A percentile compares a stretch with the other conserved stretches of the same genome.
These are phyloP conservation scores for Musa schizocarpa DNA, from an alignment of 176 grass and related monocot genomes.

Conservation along the genomic window DNA sequence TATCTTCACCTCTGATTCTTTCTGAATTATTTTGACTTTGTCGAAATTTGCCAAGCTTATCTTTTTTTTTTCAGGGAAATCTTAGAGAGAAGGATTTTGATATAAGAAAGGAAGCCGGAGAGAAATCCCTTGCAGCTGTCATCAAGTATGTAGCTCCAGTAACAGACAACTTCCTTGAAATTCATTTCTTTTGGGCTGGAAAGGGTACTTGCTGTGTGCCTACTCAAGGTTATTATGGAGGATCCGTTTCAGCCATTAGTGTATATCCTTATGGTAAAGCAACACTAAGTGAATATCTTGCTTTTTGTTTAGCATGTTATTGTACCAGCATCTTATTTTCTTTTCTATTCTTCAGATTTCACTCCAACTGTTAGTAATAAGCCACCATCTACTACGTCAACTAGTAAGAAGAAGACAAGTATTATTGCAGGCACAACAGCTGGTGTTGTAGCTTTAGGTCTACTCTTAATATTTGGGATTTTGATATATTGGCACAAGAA, in stretches of 20 bases:
- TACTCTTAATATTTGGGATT: constrained; percentile 24
- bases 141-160: constrained; percentile 44
- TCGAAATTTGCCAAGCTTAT: not conserved
- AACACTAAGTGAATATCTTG: not conserved
- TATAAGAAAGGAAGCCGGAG: constrained; percentile 70
- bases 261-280: constrained; percentile 38
- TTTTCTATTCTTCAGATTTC: constrained; percentile 44
- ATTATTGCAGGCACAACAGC: constrained; percentile 39
- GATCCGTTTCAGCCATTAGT: constrained; percentile 68
- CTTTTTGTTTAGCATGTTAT: not conserved
- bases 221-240: constrained; percentile 54
- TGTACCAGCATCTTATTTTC: not conserved
- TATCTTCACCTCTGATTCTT: no score
- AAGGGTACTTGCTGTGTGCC: constrained; percentile 86
- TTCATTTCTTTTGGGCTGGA: constrained; percentile 97
- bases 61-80: constrained; percentile 29
- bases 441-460: constrained; percentile 37
- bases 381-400: constrained; percentile 12
- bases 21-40: not conserved
- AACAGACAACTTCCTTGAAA: constrained; percentile 73
- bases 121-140: constrained; percentile 47
- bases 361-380: constrained; percentile 38
- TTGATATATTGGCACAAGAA: constrained; percentile 21
- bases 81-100: constrained; percentile 67
- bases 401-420: constrained; percentile 24